These are phyloP conservation scores for Aotearoamyces nothofagi DNA, from an alignment of 2,329 filamentous ascomycete genomes.

Conservation along the genomic window DNA sequence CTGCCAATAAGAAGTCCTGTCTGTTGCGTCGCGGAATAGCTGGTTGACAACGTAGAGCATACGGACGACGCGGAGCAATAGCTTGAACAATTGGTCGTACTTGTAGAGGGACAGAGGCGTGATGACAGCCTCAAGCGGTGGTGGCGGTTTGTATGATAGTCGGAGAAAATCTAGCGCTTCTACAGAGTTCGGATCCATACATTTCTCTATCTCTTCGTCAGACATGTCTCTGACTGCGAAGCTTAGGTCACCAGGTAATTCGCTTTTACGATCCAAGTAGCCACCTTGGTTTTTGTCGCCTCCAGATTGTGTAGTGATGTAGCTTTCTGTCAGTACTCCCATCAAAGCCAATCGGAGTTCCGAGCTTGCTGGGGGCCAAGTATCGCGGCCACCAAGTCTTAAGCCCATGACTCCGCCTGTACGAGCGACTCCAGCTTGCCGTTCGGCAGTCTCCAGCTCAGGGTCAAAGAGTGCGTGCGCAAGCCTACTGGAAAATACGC, in stretches of 20 bases:
- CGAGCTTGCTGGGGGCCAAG: slow-evolving; percentile 87
- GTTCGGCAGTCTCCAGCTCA: slow-evolving; percentile 65
- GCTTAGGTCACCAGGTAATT: slow-evolving; percentile 54
- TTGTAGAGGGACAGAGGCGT: slow-evolving; percentile 55
- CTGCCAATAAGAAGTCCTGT: slow-evolving; percentile 16
- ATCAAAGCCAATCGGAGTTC: slow-evolving; percentile 82
- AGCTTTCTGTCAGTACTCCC: slow-evolving; percentile 68
- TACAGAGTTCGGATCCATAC: slow-evolving; percentile 68
- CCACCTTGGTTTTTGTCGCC: slow-evolving; percentile 16
- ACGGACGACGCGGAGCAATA: slow-evolving; percentile 61
- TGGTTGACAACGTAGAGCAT: slow-evolving; percentile 63
- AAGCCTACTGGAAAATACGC: slow-evolving; percentile 65
- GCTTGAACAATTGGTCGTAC: slow-evolving; percentile 75
- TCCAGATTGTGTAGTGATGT: slow-evolving; percentile 22
- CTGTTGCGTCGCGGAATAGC: slow-evolving; percentile 41
- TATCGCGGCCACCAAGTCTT: slow-evolving; percentile 63
- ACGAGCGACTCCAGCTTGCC: slow-evolving; percentile 51
- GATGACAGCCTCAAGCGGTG: slow-evolving; percentile 58
- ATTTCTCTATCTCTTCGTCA: slow-evolving; percentile 63
- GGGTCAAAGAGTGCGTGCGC: slow-evolving; percentile 76
- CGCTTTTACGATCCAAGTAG: slow-evolving; percentile 16
- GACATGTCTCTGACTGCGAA: slow-evolving; percentile 77
- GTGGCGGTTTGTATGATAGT: slow-evolving; percentile 67
- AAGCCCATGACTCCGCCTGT: slow-evolving; percentile 65
- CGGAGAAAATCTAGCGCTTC: slow-evolving; percentile 89